Evolutionary conservation across 306 rosid genomes (phyloP).

Genomic region (Quercus alba): DNA sequence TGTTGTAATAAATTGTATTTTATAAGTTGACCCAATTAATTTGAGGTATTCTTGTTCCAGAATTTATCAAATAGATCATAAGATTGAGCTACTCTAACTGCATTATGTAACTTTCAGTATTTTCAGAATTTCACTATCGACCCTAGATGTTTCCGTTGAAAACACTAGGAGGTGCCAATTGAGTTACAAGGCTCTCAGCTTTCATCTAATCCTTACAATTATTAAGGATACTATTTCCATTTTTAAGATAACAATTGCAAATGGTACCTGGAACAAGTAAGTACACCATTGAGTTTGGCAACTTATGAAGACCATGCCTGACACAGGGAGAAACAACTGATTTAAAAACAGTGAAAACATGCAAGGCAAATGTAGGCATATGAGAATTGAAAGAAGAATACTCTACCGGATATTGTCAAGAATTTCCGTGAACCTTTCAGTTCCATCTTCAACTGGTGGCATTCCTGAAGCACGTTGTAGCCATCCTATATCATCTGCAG

Average conservation of each 20-base stretch:
- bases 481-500: constrained; percentile 98
- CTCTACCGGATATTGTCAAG: constrained; percentile 62
- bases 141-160: too few relatives aligned
- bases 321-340: constrained; percentile 24
- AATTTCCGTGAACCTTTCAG: constrained; percentile 78
- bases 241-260: not conserved
- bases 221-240: not conserved
- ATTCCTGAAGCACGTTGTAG: constrained; percentile 74
- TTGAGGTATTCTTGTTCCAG: not conserved
- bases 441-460: constrained; percentile 89
- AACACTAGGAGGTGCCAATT: too few relatives aligned
- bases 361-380: constrained; percentile 13
- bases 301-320: constrained; percentile 95
- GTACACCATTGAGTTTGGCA: constrained; percentile 88
- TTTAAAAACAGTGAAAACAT: constrained; percentile 10
- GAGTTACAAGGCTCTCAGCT: too few relatives aligned
- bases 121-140: not conserved
- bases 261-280: constrained; percentile 85
- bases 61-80: not conserved
- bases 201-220: not conserved
- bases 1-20: not conserved
- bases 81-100: not conserved
- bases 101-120: too few relatives aligned
- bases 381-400: constrained; percentile 9
- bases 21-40: not conserved